Percentiles rank a stretch among this genome's conserved stretches.
Evolutionary conservation across 495 filamentous ascomycete genomes (phyloP).

Genomic region (Aspergillus diversus): DNA sequence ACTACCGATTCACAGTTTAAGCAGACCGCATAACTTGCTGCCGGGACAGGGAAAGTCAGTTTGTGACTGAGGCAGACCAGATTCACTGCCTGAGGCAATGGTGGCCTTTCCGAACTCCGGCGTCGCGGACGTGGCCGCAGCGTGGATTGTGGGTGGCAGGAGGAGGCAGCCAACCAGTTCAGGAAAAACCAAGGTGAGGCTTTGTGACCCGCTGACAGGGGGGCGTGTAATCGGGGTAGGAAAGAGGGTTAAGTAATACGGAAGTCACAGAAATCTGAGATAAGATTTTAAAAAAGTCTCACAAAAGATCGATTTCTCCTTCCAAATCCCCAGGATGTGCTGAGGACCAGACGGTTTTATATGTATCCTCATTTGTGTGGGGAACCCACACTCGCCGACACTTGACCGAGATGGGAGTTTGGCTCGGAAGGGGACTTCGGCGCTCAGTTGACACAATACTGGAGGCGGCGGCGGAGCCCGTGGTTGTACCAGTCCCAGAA

Average conservation of each 20-base stretch:
- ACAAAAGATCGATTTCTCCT: not conserved
- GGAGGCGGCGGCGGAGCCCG: slow-evolving; percentile 24
- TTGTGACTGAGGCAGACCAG: slow-evolving; percentile 9
- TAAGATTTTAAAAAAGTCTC: slow-evolving; percentile 3
- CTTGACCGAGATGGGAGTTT: slow-evolving; percentile 24
- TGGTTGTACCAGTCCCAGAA: slow-evolving; percentile 7
- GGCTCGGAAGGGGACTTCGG: slow-evolving; percentile 31
- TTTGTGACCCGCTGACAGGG: too few species aligned
- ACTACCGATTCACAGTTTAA: slow-evolving; percentile 21
- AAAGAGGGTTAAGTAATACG: too few species aligned
- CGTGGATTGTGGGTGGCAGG: slow-evolving; percentile 9
- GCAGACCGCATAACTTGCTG: slow-evolving; percentile 22
- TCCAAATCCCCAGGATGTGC: slow-evolving; percentile 1
- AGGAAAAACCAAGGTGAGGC: too few species aligned
- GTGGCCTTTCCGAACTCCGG: slow-evolving; percentile 20
- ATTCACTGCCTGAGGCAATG: slow-evolving; percentile 13
- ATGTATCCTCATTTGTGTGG: slow-evolving; percentile 12
- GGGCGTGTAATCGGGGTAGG: too few species aligned
- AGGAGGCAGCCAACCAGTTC: not conserved
- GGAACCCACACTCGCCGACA: slow-evolving; percentile 14
- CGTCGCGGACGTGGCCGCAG: slow-evolving; percentile 4
- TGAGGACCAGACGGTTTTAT: slow-evolving; percentile 17
- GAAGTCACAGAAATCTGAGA: not conserved
- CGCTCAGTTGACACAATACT: slow-evolving; percentile 18
- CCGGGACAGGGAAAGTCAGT: slow-evolving; percentile 15